Base-by-base conservation (phyloP, 768 basidiomycete genomes). In the Calvatia gigantea region DNA sequence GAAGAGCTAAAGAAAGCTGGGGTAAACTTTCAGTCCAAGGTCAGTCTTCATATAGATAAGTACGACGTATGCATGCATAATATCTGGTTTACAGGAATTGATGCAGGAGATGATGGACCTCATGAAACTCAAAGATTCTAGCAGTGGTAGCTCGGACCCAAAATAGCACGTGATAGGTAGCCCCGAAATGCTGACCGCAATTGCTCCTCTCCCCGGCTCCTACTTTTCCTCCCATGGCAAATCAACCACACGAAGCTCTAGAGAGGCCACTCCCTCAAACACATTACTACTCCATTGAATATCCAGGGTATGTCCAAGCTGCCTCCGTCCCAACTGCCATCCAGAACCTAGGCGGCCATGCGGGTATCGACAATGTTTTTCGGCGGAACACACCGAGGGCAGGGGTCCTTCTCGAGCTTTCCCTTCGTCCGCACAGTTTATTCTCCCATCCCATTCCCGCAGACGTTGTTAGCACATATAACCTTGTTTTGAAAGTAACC, bases 371-470 rank as follows among this genome's bases (percentile, higher is more conserved):
- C 54, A 78, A 73, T 46, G 91, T 86, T 12, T 95, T 98, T 74
- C 84, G 80, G 60, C 82, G 87, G 29, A 79, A 76, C 45, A 76
- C 82, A 17, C 75, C 80, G n/a, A 85, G 79, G 66, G 72, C 76
- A 27, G 84, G 87, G 51, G 72, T 84, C 3, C 67, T 87, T 2
- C 70, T 98, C 17, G 94, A 98, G 67, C 78, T 97, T 39, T 80
- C 80, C 47, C 76, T 96, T 50, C 80, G 85, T 51, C 84, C 87
- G 1, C 82, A 77, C 2, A 87, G 91, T 55, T 82, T 86, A 1
- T 94, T 90, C 63, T 79, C 87, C 0, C 94, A 96, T 66, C 91
- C 93, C 1, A 76, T 97, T 8, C 82, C 86, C 2, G 95, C 94
- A 0, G 87, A 94, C 59, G 78, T 90, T 7, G 83, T 88, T 33